These are phyloP conservation scores for Pseudocercospora fijiensis DNA, from an alignment of 2,329 filamentous ascomycete genomes.

Conservation along the genomic window DNA sequence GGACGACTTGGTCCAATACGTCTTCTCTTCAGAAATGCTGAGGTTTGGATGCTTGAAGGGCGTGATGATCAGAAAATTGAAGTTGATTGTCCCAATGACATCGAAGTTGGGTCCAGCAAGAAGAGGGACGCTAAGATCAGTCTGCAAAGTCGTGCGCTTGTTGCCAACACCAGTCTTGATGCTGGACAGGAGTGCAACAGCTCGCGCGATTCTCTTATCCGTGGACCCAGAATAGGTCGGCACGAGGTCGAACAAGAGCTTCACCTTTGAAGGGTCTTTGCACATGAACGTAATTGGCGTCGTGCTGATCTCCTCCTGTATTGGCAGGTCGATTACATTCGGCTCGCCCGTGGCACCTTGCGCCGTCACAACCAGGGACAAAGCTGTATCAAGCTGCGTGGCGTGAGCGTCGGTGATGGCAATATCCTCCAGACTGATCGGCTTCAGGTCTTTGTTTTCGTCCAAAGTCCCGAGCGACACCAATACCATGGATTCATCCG, in stretches of 20 bases:
- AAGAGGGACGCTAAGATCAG: conserved; percentile 88
- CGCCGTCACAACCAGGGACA: conserved; percentile 88
- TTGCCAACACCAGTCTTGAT: conserved; percentile 79
- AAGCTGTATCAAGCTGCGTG: conserved; percentile 88
- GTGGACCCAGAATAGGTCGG: conserved; percentile 85
- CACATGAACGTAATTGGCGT: conserved; percentile 91
- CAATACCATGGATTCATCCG: conserved; percentile 80
- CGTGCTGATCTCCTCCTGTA: conserved; percentile 89
- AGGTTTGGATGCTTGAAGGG: conserved; percentile 93
- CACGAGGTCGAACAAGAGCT: conserved; percentile 89
- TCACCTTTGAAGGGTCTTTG: conserved; percentile 73
- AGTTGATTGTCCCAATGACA: conserved; percentile 91
- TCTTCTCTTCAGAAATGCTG: conserved; percentile 84
- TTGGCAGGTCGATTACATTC: conserved; percentile 84
- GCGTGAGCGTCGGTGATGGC: conserved; percentile 84
- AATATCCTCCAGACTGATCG: conserved; percentile 84
- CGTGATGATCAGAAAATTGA: conserved; percentile 94
- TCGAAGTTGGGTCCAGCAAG: conserved; percentile 78
- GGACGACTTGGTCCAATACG: conserved; percentile 92
- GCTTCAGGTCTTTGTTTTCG: conserved; percentile 71
- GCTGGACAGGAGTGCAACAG: conserved; percentile 80
- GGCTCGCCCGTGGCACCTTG: conserved; percentile 81
- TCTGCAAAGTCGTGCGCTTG: conserved; percentile 87
- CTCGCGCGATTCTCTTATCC: conserved; percentile 83
- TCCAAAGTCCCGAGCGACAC: conserved; percentile 96